phyloP scores from a whole-genome alignment of 768 basidiomycete genomes.

The Trametes cinnabarina region DNA sequence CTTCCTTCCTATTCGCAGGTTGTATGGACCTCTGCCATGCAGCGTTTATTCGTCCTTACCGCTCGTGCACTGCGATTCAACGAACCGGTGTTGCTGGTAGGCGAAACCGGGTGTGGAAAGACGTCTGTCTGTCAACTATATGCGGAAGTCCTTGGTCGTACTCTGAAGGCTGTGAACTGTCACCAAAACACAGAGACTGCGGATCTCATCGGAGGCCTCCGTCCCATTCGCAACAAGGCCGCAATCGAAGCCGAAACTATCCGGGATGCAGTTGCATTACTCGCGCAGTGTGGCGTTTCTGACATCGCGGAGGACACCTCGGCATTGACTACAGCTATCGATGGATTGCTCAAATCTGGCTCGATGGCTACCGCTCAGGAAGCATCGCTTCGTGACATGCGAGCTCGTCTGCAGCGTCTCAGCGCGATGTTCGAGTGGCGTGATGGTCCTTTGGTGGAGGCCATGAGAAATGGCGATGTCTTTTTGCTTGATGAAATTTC shows the following conservation, averaged over 20 bases:
- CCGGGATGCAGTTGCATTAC: conserved; percentile 40
- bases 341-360: conserved; percentile 27
- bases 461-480: conserved; percentile 82
- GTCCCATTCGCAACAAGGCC: conserved; percentile 79
- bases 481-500: conserved; percentile 97
- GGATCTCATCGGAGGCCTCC: conserved; percentile 90
- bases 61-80: conserved; percentile 84
- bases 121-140: conserved; percentile 94
- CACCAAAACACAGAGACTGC: conserved; percentile 99
- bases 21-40: conserved; percentile 94
- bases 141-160: conserved; percentile 60
- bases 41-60: conserved; percentile 80
- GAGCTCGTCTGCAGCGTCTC: conserved; percentile 45
- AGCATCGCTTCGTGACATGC: conserved; percentile 40
- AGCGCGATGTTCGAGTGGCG: conserved; percentile 95
- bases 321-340: conserved; percentile 27
- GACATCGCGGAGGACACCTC: conserved; percentile 24
- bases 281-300: conserved; percentile 40
- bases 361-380: conserved; percentile 33
- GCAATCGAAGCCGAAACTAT: conserved; percentile 50
- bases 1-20: conserved; percentile 49
- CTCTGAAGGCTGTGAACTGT: conserved; percentile 79
- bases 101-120: conserved; percentile 96
- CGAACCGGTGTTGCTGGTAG: conserved; percentile 93
- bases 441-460: conserved; percentile 92